Evolutionary conservation across 306 rosid species (phyloP).

Genomic region (Rosa chinensis): DNA sequence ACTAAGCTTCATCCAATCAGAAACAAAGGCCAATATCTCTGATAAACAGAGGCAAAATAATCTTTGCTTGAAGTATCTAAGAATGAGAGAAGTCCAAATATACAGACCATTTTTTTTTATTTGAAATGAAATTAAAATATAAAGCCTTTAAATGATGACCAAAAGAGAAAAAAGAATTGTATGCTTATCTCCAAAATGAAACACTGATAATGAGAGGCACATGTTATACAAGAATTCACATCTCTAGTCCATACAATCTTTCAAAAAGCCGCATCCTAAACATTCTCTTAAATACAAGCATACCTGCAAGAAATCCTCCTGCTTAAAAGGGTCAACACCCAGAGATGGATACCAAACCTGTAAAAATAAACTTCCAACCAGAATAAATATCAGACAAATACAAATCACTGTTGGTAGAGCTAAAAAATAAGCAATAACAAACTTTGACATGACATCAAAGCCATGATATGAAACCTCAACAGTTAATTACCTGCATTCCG

Average conservation of each 20-base stretch:
- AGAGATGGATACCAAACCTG: slow-evolving; percentile 99
- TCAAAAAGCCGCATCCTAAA: slow-evolving; percentile 12
- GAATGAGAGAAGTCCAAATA: slow-evolving; percentile 2
- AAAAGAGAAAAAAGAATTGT: not conserved
- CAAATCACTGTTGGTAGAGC: slow-evolving; percentile 27
- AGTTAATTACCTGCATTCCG: slow-evolving; percentile 92
- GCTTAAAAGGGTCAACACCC: slow-evolving; percentile 83
- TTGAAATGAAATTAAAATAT: not conserved
- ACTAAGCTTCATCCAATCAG: slow-evolving; percentile 20
- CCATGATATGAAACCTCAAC: slow-evolving; percentile 9
- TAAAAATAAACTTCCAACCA: slow-evolving; percentile 58
- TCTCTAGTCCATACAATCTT: slow-evolving; percentile 17
- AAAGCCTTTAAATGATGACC: not conserved
- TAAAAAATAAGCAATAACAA: not conserved
- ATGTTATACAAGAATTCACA: not conserved
- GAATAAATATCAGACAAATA: slow-evolving; percentile 53
- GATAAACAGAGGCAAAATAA: not conserved
- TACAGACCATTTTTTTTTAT: not conserved
- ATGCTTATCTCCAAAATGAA: slow-evolving; percentile 15
- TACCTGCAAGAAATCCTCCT: slow-evolving; percentile 99
- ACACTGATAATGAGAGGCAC: not conserved
- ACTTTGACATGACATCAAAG: not conserved
- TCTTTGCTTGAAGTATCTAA: not conserved
- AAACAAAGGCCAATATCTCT: not conserved
- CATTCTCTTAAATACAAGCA: slow-evolving; percentile 26